Base-by-base conservation (phyloP, 2,329 filamentous ascomycete genomes). In the Westerdykella sp. region DNA sequence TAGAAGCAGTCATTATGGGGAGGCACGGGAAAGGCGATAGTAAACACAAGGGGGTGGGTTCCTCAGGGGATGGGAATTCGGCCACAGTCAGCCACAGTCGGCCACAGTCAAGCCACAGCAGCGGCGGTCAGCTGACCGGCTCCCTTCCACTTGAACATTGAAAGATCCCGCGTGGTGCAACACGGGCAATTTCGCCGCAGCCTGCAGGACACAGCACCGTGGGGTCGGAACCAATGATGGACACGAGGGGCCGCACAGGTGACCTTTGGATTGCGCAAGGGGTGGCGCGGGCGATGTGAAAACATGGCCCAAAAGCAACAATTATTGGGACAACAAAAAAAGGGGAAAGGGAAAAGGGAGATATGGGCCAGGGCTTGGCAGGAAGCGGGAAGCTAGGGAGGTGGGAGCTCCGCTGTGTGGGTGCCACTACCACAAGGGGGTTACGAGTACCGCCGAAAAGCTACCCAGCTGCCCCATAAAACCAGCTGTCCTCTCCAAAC, bases 161-260 rank as follows among this genome's bases (percentile, higher is more conserved):
- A 47, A 47, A 28, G 25, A 10, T 28, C 25, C 46, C 40, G 41
- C 39, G 44, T 45, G 44, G 37, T 35, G 47, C 54, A 46, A 53
- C 50, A 48, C 53, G 46, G 41, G 46, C 51, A 51, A 58, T 59
- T 55, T 56, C 54, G 48, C 45, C 43, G 39, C 46, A n/a, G n/a
- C n/a, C n/a, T n/a, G n/a, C n/a, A 40, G 41, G 47, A 40, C 38
- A 40, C 38, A 15, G 38, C 39, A 38, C 32, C 55, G 61, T 55
- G 44, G 23, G 35, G 48, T 46, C 51, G 47, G 45, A 51, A 45
- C 49, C 50, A 54, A 53, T 53, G 37, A 50, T 44, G 50, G 47
- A 41, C 41, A 12, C 18, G 25, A 28, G 11, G 11, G 25, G 11
- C 4, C 25, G 25, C 25, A 28, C 25, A 28, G 25, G 25, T 28